Conservation (phyloP, 2,329 filamentous ascomycete genomes). For the Fusarium fracticaudum region DNA sequence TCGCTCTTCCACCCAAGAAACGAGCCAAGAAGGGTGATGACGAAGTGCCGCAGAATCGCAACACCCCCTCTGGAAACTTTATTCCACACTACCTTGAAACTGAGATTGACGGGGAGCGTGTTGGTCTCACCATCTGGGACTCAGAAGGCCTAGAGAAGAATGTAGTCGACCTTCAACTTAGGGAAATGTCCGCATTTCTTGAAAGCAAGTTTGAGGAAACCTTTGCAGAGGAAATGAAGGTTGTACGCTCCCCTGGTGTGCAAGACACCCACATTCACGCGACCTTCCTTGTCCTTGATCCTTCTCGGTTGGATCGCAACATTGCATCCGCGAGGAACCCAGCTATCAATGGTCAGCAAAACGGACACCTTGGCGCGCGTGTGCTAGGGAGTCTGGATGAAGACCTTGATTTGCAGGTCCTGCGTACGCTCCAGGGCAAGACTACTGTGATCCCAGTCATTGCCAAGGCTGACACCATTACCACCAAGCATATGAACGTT, state of each 20-base stretch:
- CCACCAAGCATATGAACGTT: conserved; percentile 91
- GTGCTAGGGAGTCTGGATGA: conserved; percentile 80
- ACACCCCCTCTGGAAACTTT: conserved; percentile 74
- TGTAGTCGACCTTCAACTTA: conserved; percentile 91
- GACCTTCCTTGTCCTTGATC: conserved; percentile 91
- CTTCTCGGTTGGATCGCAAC: conserved; percentile 83
- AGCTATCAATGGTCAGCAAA: conserved; percentile 61
- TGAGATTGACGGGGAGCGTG: conserved; percentile 89
- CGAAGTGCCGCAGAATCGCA: conserved; percentile 65
- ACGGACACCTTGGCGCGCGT: conserved; percentile 55
- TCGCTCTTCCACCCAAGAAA: conserved; percentile 85
- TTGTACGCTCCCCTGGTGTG: conserved; percentile 89
- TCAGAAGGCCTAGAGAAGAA: conserved; percentile 95
- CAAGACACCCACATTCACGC: conserved; percentile 98
- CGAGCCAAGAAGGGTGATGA: conserved; percentile 66
- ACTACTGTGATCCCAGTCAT: conserved; percentile 96
- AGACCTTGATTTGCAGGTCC: conserved; percentile 87
- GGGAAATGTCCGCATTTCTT: conserved; percentile 90
- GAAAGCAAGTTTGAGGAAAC: conserved; percentile 99
- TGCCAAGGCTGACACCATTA: conserved; percentile 96
- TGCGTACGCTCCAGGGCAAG: conserved; percentile 89
- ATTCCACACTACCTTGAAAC: conserved; percentile 91
- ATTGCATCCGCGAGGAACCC: conserved; percentile 71
- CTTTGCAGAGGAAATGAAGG: conserved; percentile 97
- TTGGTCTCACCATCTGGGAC: conserved; percentile 96